Percentiles rank a stretch among this genome's conserved stretches.
Evolutionary conservation across 202 grass and related monocot species (phyloP).

Genomic region (Zoysia matrella): DNA sequence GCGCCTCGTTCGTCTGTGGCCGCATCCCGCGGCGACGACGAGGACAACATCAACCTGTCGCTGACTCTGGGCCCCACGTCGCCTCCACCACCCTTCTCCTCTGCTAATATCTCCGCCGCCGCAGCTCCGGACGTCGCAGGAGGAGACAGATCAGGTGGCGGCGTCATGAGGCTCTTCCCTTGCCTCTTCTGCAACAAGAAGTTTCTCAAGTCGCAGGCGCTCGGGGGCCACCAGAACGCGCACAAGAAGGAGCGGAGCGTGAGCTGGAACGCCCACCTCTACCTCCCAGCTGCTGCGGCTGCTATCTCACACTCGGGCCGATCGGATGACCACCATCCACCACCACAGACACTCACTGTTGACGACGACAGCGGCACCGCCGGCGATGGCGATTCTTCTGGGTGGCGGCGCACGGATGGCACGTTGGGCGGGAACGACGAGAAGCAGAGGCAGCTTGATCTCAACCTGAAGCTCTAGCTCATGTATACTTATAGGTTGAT

Average conservation of each 20-base stretch:
- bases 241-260: constrained; percentile 76
- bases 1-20: neutral
- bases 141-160: no score
- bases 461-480: constrained; percentile 45
- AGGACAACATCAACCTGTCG: constrained; percentile 32
- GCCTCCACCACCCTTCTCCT: neutral
- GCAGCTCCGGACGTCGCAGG: neutral
- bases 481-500: no score
- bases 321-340: neutral
- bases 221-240: constrained; percentile 81
- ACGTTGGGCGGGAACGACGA: neutral
- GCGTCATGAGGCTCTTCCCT: constrained; percentile 52
- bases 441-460: constrained; percentile 38
- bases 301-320: constrained; percentile 25
- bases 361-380: neutral
- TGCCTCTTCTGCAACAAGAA: constrained; percentile 81
- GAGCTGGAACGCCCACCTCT: constrained; percentile 71
- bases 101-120: neutral
- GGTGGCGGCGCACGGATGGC: no score
- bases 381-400: no score
- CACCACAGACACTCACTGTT: neutral
- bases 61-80: constrained; percentile 37
- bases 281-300: constrained; percentile 19
- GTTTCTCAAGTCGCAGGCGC: constrained; percentile 79
- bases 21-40: neutral